Evolutionary conservation across 257 asterid genomes (phyloP), one percentile per base, ranked within the genome.

Genomic region (Ocimum tenuiflorum): DNA sequence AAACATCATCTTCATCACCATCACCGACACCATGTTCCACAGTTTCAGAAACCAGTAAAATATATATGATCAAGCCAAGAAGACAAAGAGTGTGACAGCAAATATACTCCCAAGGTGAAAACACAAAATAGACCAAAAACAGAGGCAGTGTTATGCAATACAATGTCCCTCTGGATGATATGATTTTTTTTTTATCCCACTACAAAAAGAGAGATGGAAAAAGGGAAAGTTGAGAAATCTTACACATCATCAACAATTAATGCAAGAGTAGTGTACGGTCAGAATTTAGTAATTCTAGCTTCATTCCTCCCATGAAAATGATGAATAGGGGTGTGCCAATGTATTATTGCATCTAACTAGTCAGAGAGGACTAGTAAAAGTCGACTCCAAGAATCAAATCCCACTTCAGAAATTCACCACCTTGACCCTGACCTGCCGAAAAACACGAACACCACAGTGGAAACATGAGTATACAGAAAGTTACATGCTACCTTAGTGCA

Each of bases 341-440:
- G 59, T 76, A 78, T 83, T 83, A 83, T 88, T 85, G 71, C 68
- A 45, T 63, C 68, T 46, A 63, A 63, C 74, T 87, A n/a, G n/a
- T n/a, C n/a, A n/a, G 67, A 75, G 71, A 73, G 73, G 71, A 58
- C 70, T 61, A 50, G 80, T 29, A 13, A 36, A 38, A 12, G 31
- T 27, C 13, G 35, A 6, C 35, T 13, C 2, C 35, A 39, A 31
- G 42, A 36, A 3, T 36, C 42, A 5, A 20, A 36, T 38, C 51
- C 79, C 52, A 60, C 54, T 63, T 27, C 56, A 13, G 50, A 39
- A 77, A 60, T 71, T 91, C 80, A 91, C 98, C 98, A 88, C 86
- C 86, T 82, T 24, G 91, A 75, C 43, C 82, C 71, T 22, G 95
- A 78, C 95, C 98, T 91, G 95, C 86, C 79, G 82, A 67, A 65